Evolutionary conservation across 106 monocot genomes (phyloP).

Genomic region (Allium cepa): DNA sequence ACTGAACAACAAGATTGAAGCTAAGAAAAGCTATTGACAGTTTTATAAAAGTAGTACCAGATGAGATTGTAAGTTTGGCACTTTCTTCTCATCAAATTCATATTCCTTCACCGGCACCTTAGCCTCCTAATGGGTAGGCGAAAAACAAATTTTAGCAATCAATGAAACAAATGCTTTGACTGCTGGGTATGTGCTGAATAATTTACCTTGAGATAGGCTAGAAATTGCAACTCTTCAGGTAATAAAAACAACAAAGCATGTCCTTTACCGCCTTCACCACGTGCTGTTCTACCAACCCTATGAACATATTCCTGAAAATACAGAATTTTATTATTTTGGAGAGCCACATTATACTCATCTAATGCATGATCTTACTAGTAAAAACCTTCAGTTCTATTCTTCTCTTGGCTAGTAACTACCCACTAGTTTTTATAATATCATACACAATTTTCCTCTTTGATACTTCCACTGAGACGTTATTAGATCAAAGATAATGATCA

Average conservation of each 20-base stretch:
- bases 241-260: conserved; percentile 76
- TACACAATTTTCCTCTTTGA: no score
- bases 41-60: conserved; percentile 37
- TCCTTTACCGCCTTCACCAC: conserved; percentile 80
- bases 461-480: no score
- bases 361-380: no score
- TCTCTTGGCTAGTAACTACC: no score
- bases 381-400: no score
- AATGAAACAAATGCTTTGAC: not conserved
- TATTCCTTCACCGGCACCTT: conserved; percentile 82
- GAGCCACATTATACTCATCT: not conserved
- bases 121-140: conserved; percentile 40
- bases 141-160: not conserved
- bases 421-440: no score
- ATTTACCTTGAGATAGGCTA: conserved; percentile 71
- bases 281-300: conserved; percentile 92
- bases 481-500: no score
- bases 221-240: conserved; percentile 81
- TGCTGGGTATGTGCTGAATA: not conserved
- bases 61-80: conserved; percentile 73
- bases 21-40: not conserved
- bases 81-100: conserved; percentile 58
- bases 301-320: conserved; percentile 77
- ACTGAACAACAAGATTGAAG: not conserved
- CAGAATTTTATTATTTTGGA: not conserved